These are phyloP conservation scores for Wallacemonas collosoma DNA, from an alignment of 208 protist genomes.

Conservation along the genomic window DNA sequence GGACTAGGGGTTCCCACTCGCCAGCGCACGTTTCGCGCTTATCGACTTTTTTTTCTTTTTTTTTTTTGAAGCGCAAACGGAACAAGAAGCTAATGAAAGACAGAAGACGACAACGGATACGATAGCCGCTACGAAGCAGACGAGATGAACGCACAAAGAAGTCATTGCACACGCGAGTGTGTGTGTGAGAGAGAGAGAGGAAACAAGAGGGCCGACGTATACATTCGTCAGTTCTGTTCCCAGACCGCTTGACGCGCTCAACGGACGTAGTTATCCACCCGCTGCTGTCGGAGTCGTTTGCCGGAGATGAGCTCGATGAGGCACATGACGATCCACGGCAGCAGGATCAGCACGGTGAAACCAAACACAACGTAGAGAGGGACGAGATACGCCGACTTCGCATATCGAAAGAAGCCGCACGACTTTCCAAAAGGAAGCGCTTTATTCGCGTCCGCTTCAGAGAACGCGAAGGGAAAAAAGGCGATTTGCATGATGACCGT, in stretches of 20 bases:
- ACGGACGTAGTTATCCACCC: constrained; percentile 50
- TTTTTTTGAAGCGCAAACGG: too few relatives aligned
- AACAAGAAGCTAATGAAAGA: too few relatives aligned
- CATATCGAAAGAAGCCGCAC: constrained; percentile 34
- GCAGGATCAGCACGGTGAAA: constrained; percentile 37
- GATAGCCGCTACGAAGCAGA: too few relatives aligned
- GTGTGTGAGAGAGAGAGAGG: neutral
- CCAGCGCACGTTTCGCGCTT: too few relatives aligned
- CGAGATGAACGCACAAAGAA: neutral
- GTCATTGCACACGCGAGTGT: neutral
- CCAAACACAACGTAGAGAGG: constrained; percentile 49
- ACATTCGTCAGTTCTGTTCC: neutral
- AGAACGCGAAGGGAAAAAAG: constrained; percentile 30
- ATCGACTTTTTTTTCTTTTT: too few relatives aligned
- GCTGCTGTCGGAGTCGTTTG: constrained; percentile 28
- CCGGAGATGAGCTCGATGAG: constrained; percentile 37
- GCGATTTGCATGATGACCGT: constrained; percentile 42
- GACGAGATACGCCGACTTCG: constrained; percentile 29
- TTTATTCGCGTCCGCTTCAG: neutral
- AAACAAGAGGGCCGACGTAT: neutral
- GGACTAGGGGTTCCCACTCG: too few relatives aligned
- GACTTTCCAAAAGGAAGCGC: neutral
- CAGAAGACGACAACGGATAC: too few relatives aligned
- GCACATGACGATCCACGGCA: constrained; percentile 38
- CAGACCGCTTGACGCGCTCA: neutral